A percentile compares a stretch with the other conserved stretches of the same genome.
These are phyloP conservation scores for Colletotrichum viniferum DNA, from an alignment of 2,329 filamentous ascomycete genomes.

Conservation along the genomic window DNA sequence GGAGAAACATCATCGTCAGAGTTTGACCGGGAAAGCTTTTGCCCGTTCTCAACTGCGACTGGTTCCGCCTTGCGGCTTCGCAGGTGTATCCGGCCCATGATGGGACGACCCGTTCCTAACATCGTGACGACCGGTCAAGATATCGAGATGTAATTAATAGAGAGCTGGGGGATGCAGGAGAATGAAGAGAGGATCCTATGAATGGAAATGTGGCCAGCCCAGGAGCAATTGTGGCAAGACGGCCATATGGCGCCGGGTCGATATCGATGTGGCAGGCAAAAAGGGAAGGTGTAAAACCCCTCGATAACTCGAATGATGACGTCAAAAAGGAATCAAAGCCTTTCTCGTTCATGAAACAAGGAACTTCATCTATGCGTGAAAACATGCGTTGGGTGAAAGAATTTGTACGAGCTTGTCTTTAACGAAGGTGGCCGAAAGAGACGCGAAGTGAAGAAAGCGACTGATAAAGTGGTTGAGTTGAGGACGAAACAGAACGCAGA, in stretches of 20 bases:
- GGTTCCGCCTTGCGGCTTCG: slow-evolving; percentile 3
- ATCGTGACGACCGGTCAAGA: not conserved
- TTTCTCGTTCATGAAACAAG: not conserved
- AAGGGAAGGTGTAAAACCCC: not conserved
- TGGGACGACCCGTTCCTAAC: not conserved
- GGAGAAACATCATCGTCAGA: not conserved
- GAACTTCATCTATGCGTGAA: not conserved
- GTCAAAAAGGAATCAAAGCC: not conserved
- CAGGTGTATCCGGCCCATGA: not conserved
- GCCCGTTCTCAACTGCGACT: not conserved
- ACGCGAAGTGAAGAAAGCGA: not conserved
- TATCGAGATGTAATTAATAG: not conserved
- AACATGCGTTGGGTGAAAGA: not conserved
- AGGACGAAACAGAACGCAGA: not conserved
- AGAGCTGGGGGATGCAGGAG: not conserved
- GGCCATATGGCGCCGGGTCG: not conserved
- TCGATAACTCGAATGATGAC: not conserved
- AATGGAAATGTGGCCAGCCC: not conserved
- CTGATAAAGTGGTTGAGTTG: not conserved
- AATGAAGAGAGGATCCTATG: not conserved
- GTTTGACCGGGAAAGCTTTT: not conserved
- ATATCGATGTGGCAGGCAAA: not conserved
- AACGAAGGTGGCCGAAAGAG: not conserved
- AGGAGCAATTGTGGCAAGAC: not conserved
- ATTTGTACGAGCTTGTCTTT: not conserved